phyloP scores from a whole-genome alignment of 768 basidiomycete species.

The Coprinopsis sp. region DNA sequence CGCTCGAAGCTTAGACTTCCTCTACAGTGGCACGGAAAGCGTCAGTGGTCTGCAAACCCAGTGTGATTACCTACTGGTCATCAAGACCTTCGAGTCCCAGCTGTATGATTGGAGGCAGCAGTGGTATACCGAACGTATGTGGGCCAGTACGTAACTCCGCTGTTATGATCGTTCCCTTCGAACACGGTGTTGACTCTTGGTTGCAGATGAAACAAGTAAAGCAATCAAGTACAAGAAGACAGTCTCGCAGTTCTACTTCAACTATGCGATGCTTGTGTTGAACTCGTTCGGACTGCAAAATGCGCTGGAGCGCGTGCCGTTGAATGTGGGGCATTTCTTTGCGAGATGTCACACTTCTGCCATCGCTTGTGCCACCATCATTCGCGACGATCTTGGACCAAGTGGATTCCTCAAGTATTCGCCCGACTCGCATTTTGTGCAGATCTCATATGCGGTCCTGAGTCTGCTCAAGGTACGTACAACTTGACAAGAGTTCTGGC shows the following conservation, averaged over 20 bases:
- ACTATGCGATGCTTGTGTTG: conserved; percentile 82
- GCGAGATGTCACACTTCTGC: conserved; percentile 72
- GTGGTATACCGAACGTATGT: conserved; percentile 40
- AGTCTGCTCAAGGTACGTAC: conserved; percentile 80
- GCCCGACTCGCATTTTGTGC: conserved; percentile 89
- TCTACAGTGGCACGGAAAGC: conserved; percentile 79
- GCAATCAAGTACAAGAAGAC: conserved; percentile 41
- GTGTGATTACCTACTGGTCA: conserved; percentile 80
- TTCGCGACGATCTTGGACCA: conserved; percentile 77
- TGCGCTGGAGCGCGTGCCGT: conserved; percentile 72
- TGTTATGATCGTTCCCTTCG: no score
- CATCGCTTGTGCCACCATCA: conserved; percentile 60
- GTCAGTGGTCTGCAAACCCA: conserved; percentile 79
- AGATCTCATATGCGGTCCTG: conserved; percentile 88
- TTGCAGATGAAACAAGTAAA: conserved; percentile 22
- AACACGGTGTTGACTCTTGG: no score
- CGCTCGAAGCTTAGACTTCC: conserved; percentile 81
- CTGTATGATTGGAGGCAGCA: conserved; percentile 53
- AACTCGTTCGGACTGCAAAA: conserved; percentile 97
- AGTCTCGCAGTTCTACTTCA: conserved; percentile 71
- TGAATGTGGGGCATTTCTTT: conserved; percentile 83
- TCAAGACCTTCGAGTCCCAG: conserved; percentile 82
- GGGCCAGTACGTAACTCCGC: conserved; percentile 25
- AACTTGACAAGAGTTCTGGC: conserved; percentile 5
- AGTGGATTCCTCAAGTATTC: conserved; percentile 75